Evolutionary conservation across 2,329 filamentous ascomycete genomes (phyloP).

Genomic region (Aspergillus jensenii): DNA sequence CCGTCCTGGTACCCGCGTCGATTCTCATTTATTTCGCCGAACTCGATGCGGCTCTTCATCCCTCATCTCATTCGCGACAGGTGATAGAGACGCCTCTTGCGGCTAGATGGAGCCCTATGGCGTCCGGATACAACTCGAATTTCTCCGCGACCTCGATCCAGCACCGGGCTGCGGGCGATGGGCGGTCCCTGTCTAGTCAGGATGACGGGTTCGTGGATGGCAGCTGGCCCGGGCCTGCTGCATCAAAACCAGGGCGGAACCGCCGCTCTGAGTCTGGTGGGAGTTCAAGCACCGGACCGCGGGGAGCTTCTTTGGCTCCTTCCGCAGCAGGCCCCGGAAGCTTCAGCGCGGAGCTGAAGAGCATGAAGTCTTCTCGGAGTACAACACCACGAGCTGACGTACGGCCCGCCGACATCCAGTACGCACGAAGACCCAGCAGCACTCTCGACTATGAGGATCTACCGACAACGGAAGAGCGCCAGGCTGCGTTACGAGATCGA

Average conservation of each 20-base stretch:
- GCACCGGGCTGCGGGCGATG: slow-evolving; percentile 39
- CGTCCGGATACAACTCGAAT: slow-evolving; percentile 44
- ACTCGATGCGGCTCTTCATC: slow-evolving; percentile 34
- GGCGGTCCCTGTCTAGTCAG: slow-evolving; percentile 38
- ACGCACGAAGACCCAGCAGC: slow-evolving; percentile 43
- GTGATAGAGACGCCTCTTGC: slow-evolving; percentile 34
- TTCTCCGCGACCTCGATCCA: slow-evolving; percentile 44
- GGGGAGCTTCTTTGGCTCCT: slow-evolving; percentile 67
- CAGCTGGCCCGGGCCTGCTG: slow-evolving; percentile 37
- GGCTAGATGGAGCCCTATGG: slow-evolving; percentile 48
- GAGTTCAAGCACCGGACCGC: slow-evolving; percentile 63
- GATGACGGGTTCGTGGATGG: slow-evolving; percentile 40
- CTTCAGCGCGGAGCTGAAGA: slow-evolving; percentile 85
- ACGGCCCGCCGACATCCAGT: slow-evolving; percentile 41
- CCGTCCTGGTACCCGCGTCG: background rate
- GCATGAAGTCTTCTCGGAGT: slow-evolving; percentile 62
- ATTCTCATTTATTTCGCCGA: background rate
- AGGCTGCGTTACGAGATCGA: slow-evolving; percentile 74
- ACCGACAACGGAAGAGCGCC: slow-evolving; percentile 66
- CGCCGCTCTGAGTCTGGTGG: slow-evolving; percentile 57
- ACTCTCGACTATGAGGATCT: slow-evolving; percentile 62
- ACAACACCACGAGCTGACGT: slow-evolving; percentile 59
- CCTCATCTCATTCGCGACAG: slow-evolving; percentile 28
- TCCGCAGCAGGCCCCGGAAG: slow-evolving; percentile 73
- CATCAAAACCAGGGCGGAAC: slow-evolving; percentile 33